Conservation (phyloP, 345 rosid species). For the Orychophragmus violaceus region DNA sequence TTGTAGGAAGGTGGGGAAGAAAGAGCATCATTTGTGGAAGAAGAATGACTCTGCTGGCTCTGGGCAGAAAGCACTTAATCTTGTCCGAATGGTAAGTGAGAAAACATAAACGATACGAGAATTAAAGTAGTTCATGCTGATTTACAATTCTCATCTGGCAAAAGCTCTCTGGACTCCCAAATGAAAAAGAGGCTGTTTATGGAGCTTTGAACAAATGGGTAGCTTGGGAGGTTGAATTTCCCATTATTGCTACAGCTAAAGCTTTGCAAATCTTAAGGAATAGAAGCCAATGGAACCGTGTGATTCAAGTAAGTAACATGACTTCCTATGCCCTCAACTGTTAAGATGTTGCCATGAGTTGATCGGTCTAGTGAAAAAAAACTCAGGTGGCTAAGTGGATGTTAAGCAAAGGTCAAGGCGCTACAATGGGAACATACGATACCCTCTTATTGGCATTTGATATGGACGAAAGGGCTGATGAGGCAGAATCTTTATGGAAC, state of each 20-base stretch:
- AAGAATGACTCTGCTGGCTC: slow-evolving; percentile 74
- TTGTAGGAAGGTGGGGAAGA: slow-evolving; percentile 45
- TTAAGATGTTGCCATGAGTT: neutral
- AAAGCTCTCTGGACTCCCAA: slow-evolving; percentile 76
- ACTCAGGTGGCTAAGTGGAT: slow-evolving; percentile 88
- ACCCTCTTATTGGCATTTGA: slow-evolving; percentile 77
- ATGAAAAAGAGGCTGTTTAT: slow-evolving; percentile 77
- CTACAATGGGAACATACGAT: slow-evolving; percentile 82
- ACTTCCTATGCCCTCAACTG: neutral
- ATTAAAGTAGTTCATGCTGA: neutral
- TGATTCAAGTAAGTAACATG: slow-evolving; percentile 58
- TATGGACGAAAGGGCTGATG: slow-evolving; percentile 65
- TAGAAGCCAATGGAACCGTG: slow-evolving; percentile 68
- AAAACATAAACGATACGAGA: neutral
- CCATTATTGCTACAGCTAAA: slow-evolving; percentile 64
- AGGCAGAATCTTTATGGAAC: slow-evolving; percentile 81
- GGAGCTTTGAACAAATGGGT: slow-evolving; percentile 77
- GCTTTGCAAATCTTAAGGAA: slow-evolving; percentile 58
- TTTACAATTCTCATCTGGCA: slow-evolving; percentile 22
- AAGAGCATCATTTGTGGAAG: slow-evolving; percentile 71
- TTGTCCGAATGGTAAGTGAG: slow-evolving; percentile 58
- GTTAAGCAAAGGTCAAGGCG: slow-evolving; percentile 92
- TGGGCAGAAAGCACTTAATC: slow-evolving; percentile 67
- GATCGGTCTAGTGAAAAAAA: slow-evolving; percentile 6
- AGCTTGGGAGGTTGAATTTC: slow-evolving; percentile 91